Percentiles rank a stretch among this genome's conserved stretches.
These are phyloP conservation scores for Sphaerobolus stellatus DNA, from an alignment of 1,284 basidiomycete species.

Conservation along the genomic window DNA sequence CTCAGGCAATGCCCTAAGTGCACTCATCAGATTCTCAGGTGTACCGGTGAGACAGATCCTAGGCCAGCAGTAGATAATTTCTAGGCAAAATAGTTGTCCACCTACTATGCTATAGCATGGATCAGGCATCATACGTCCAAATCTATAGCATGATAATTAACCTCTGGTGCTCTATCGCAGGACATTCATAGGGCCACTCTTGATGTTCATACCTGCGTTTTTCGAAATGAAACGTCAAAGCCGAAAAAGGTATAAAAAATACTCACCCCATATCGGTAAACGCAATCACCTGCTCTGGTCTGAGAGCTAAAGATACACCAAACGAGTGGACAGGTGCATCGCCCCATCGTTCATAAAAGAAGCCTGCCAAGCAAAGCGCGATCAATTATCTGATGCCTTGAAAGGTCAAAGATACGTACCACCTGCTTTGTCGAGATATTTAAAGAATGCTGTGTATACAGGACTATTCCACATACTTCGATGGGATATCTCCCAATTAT, in stretches of 20 bases:
- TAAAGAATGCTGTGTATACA: slow-evolving; percentile 5
- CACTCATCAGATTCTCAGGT: no score
- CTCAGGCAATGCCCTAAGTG: no score
- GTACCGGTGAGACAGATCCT: no score
- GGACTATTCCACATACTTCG: slow-evolving; percentile 7
- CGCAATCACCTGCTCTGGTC: slow-evolving; percentile 7
- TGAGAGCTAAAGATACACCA: slow-evolving; percentile 6
- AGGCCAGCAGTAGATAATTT: no score
- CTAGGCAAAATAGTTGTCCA: no score
- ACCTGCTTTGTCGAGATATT: slow-evolving; percentile 4
- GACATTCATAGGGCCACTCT: slow-evolving; percentile 8
- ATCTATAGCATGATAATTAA: no score
- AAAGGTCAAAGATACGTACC: not conserved
- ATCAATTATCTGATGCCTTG: not conserved
- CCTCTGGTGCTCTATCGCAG: not conserved
- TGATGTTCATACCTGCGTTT: slow-evolving; percentile 12
- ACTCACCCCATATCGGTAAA: slow-evolving; percentile 11
- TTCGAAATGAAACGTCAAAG: not conserved
- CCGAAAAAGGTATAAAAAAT: not conserved
- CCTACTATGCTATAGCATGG: no score
- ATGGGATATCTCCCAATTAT: slow-evolving; percentile 13
- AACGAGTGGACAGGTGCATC: slow-evolving; percentile 6
- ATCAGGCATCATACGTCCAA: no score
- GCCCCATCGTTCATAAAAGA: slow-evolving; percentile 13
- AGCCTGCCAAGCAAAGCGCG: not conserved